These are phyloP conservation scores for Tylopilus sp. DNA, from an alignment of 768 basidiomycete species.

Conservation along the genomic window DNA sequence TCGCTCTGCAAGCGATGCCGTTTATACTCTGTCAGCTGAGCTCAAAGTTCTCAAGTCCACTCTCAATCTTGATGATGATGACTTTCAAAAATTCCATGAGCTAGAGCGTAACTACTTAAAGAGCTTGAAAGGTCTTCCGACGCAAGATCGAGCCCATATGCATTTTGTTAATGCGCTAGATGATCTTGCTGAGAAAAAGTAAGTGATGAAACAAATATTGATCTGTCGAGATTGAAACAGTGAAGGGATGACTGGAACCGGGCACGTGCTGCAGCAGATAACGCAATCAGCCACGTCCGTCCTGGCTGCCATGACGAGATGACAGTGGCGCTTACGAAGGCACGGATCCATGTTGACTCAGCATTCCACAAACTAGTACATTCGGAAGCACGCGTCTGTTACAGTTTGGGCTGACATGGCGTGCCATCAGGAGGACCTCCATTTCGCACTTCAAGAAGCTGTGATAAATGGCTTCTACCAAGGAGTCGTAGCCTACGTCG, in stretches of 20 bases:
- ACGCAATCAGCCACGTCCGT: not conserved
- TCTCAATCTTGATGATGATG: not conserved
- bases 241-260: not conserved
- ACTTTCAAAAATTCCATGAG: not conserved
- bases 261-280: not conserved
- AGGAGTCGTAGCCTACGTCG: no score
- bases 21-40: not conserved
- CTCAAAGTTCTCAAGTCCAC: not conserved
- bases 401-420: no score
- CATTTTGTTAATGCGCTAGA: not conserved
- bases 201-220: not conserved
- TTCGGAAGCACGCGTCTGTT: not conserved
- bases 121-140: not conserved
- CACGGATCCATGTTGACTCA: not conserved
- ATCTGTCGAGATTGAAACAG: not conserved
- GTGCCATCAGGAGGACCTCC: no score
- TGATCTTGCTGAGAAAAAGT: not conserved
- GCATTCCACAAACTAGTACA: not conserved
- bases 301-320: not conserved
- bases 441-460: no score
- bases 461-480: no score
- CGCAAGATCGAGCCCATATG: not conserved
- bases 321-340: not conserved
- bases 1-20: no score
- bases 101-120: not conserved